Evolutionary conservation across 805 yeast species (phyloP), one percentile per base, ranked within the genome.

Genomic region (Nakazawaea holstii): DNA sequence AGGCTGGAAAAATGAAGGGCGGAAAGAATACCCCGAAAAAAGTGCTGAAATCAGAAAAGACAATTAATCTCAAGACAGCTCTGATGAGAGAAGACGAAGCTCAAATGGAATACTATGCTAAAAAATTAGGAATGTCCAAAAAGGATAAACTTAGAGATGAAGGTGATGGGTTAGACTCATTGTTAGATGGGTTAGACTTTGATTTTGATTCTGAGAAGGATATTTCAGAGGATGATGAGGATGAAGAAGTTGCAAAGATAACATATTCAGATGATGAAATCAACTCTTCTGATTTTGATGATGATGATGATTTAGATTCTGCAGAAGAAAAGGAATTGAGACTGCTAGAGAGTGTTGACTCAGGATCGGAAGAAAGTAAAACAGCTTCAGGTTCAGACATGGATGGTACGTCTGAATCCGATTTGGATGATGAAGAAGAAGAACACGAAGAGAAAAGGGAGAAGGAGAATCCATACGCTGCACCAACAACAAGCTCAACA

Each of bases 21-120:
- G 31, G 48, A 42, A 43, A 53, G 29, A 44, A 53, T 56, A 51
- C 28, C 15, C 11, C 28, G n/a, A n/a, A n/a, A 15, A 49, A 50
- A 24, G 53, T 57, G 43, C 49, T 52, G 50, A 55, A 46, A 35
- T 36, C 40, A 43, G 46, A 27, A n/a, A 45, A 40, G 17, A 38
- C 37, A 7, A 13, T 30, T 8, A 68, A 77, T 1, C 70, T 72
- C 4, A 82, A 80, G 33, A 69, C 70, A 33, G 77, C 75, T 6
- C 64, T 74, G 31, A 58, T 77, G 54, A 66, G 68, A 41, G 72
- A 75, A 52, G 95, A 87, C 54, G 95, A 87, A 50, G 82, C 79
- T 48, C 96, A 91, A 46, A 82, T 87, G 66, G 79, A 76, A 38
- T 88, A 84, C 59, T 91, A 89, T 61, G 91, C 97, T 3, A 84